A percentile compares a stretch with the other conserved stretches of the same genome.
Evolutionary conservation across 768 basidiomycete genomes (phyloP).

Genomic region (Asterophora parasitica): DNA sequence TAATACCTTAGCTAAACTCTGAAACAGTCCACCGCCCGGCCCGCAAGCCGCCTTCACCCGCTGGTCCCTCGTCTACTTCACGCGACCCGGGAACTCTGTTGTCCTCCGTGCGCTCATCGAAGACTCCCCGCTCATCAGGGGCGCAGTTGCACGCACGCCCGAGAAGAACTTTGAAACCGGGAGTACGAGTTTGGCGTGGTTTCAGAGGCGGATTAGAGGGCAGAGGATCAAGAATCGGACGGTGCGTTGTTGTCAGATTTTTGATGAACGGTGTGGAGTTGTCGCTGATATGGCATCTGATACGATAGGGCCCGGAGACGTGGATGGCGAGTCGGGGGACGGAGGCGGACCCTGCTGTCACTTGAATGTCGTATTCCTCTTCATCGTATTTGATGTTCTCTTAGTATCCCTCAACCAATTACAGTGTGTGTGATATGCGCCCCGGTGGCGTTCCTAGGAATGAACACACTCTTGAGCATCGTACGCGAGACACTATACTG

Average conservation of each 20-base stretch:
- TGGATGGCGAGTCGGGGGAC: constrained; percentile 46
- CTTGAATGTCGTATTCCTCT: background rate
- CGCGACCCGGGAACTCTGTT: constrained; percentile 51
- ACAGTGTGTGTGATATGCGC: too few relatives aligned
- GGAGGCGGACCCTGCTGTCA: constrained; percentile 18
- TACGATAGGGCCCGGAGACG: constrained; percentile 37
- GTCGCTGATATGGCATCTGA: background rate
- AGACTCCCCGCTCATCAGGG: constrained; percentile 46
- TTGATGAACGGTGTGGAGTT: background rate
- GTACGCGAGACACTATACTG: too few relatives aligned
- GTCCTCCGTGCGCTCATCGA: constrained; percentile 47
- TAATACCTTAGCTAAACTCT: too few relatives aligned
- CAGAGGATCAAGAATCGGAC: constrained; percentile 40
- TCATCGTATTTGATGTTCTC: too few relatives aligned
- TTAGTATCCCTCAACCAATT: too few relatives aligned
- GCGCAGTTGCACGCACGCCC: constrained; percentile 33
- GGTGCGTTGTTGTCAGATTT: constrained; percentile 19
- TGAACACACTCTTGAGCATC: too few relatives aligned
- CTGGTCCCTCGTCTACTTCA: constrained; percentile 70
- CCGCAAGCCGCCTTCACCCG: constrained; percentile 46
- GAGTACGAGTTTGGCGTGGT: constrained; percentile 34
- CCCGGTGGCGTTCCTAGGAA: too few relatives aligned
- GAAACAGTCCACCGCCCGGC: constrained; percentile 53
- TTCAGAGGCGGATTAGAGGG: constrained; percentile 38
- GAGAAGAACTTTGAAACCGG: constrained; percentile 34